Evolutionary conservation across 1,139 yeast genomes (phyloP).

Genomic region (Suhomyces taliae): DNA sequence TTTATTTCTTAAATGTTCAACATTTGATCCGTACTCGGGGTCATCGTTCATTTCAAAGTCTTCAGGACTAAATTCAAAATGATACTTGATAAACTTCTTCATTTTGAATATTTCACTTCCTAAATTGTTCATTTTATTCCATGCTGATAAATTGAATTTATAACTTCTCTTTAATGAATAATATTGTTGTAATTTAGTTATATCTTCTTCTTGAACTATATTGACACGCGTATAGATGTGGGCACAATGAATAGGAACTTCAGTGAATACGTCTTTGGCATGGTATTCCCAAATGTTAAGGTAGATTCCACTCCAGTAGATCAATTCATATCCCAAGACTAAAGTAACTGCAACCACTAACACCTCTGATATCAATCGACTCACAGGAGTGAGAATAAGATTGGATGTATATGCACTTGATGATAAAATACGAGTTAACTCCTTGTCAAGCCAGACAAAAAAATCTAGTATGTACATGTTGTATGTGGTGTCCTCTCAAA

Average conservation of each 20-base stretch:
- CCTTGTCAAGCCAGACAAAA: slow-evolving; percentile 1
- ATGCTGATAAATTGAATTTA: slow-evolving; percentile 22
- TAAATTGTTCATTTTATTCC: slow-evolving; percentile 20
- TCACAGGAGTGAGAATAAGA: slow-evolving; percentile 29
- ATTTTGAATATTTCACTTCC: slow-evolving; percentile 24
- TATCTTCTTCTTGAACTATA: slow-evolving; percentile 26
- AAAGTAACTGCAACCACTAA: slow-evolving; percentile 35
- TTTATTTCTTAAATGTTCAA: slow-evolving; percentile 59
- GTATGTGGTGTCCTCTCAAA: background rate
- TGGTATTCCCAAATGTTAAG: slow-evolving; percentile 57
- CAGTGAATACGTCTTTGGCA: slow-evolving; percentile 64
- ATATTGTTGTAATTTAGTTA: slow-evolving; percentile 24
- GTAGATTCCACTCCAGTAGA: slow-evolving; percentile 51
- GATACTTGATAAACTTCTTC: slow-evolving; percentile 52
- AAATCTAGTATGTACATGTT: slow-evolving; percentile 5
- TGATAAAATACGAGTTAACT: slow-evolving; percentile 11
- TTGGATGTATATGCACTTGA: slow-evolving; percentile 28
- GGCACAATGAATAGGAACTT: slow-evolving; percentile 77
- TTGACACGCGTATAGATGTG: slow-evolving; percentile 61
- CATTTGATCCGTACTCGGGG: slow-evolving; percentile 70
- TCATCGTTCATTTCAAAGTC: slow-evolving; percentile 61
- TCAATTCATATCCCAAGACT: slow-evolving; percentile 42
- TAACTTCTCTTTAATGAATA: slow-evolving; percentile 29
- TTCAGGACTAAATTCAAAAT: slow-evolving; percentile 78
- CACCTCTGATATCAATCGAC: slow-evolving; percentile 43